Base-by-base conservation (phyloP, 2,329 filamentous ascomycete species). In the Trichoderma koningii region DNA sequence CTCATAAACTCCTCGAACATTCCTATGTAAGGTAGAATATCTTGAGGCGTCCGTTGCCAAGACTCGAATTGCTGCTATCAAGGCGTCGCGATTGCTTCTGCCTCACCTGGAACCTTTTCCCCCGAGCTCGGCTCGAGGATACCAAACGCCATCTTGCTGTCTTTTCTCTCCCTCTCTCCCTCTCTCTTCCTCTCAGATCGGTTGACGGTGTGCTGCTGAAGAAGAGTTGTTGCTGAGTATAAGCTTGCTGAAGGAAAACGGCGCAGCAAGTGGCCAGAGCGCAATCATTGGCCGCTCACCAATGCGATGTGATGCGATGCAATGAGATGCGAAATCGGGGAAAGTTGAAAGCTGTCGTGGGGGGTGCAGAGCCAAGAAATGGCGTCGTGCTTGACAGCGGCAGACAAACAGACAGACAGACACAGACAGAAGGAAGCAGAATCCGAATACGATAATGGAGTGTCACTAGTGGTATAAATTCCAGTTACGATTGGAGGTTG, bases 31-130 rank as follows among this genome's bases (percentile, higher is more conserved):
- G 21, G 21, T 23, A 23, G 21, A 23, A 28, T 28, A 10, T 34
- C 30, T 10, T 34, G 9, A 2, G 30, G 30, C 30, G 30, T 34
- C 30, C 7, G 9, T 9, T 34, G 59, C 26, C 59, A 55, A 62
- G 48, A 28, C 9, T 34, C 19, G 34, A 34, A 21, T n/a, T 38
- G 26, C 15, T n/a, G 23, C 28, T 7, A 12, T 55, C 19, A 7
- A 30, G 41, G 17, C 7, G 14, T 26, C 19, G 23, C 28, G 21
- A 23, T 15, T 42, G 34, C 10, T 14, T 3, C 34, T 47, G 7
- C 7, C 81, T 74, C 80, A 93, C 91, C 91, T 66, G 92, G 92
- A 67, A 94, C 91, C 76, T 91, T 84, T 71, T 86, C 83, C 69
- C 87, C 82, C 71, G 82, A 81, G 72, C 74, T 81, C 73, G 90